Evolutionary conservation across 495 filamentous ascomycete genomes (phyloP).

Genomic region (Podospora appendiculata): DNA sequence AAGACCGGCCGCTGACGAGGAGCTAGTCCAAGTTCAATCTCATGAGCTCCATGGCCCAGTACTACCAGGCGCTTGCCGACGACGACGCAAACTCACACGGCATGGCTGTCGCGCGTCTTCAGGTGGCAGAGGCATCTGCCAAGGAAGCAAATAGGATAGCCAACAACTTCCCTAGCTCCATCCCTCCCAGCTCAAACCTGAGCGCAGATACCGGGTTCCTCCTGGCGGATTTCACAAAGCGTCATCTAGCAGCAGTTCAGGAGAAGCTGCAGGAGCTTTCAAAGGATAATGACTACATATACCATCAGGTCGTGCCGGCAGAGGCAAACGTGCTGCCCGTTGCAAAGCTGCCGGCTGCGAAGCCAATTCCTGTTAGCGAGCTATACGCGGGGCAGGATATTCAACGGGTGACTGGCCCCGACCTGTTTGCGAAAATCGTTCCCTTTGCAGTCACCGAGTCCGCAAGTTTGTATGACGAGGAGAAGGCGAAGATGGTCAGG

Average conservation of each 20-base stretch:
- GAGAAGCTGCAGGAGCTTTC: slow-evolving; percentile 64
- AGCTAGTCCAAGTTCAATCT: slow-evolving; percentile 70
- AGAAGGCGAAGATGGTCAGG: slow-evolving; percentile 91
- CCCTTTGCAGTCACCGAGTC: slow-evolving; percentile 95
- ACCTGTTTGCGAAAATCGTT: slow-evolving; percentile 94
- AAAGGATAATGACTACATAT: slow-evolving; percentile 98
- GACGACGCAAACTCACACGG: slow-evolving; percentile 83
- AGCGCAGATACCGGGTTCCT: slow-evolving; percentile 65
- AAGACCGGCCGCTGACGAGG: background rate
- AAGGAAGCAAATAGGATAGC: slow-evolving; percentile 71
- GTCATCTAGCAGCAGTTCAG: slow-evolving; percentile 73
- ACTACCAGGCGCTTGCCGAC: slow-evolving; percentile 89
- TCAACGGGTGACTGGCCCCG: slow-evolving; percentile 89
- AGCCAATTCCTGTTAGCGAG: slow-evolving; percentile 94
- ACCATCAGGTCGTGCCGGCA: slow-evolving; percentile 83
- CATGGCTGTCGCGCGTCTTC: slow-evolving; percentile 74
- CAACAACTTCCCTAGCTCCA: slow-evolving; percentile 70
- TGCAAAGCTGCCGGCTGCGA: slow-evolving; percentile 91
- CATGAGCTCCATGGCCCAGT: slow-evolving; percentile 80
- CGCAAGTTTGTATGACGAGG: slow-evolving; percentile 94
- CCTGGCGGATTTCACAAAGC: slow-evolving; percentile 72
- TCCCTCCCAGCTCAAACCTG: slow-evolving; percentile 76
- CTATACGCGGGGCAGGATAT: slow-evolving; percentile 97
- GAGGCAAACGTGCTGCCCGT: slow-evolving; percentile 75
- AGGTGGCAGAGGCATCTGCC: slow-evolving; percentile 67